Conservation (phyloP, 1,284 basidiomycete species). For the Malassezia brasiliensis region DNA sequence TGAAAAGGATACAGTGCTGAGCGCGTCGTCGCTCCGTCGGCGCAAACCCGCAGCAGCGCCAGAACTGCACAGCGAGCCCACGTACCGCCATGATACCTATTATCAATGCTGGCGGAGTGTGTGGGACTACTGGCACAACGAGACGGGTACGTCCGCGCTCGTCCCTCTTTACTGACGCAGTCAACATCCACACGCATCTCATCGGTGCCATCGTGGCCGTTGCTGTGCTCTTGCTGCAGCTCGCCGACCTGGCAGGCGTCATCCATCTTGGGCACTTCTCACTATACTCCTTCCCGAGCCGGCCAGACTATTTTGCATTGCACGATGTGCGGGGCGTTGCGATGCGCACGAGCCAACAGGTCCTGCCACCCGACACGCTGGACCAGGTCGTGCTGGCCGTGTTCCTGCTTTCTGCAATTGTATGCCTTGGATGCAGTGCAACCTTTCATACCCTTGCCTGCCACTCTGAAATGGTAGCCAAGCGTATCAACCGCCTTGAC, state of each 20-base stretch:
- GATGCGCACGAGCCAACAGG: not conserved
- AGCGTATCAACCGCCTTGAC: constrained; percentile 33
- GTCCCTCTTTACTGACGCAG: constrained; percentile 49
- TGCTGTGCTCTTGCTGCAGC: constrained; percentile 50
- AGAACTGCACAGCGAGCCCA: constrained; percentile 17
- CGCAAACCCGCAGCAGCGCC: not conserved
- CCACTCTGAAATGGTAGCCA: constrained; percentile 59
- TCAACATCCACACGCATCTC: constrained; percentile 82
- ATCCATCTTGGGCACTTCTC: constrained; percentile 11
- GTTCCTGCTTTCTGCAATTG: constrained; percentile 64
- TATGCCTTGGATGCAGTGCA: constrained; percentile 66
- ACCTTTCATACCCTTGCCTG: constrained; percentile 67
- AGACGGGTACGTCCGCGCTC: constrained; percentile 28
- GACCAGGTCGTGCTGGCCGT: constrained; percentile 61
- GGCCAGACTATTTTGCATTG: not conserved
- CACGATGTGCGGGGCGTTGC: not conserved
- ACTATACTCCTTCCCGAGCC: not conserved
- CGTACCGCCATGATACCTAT: constrained; percentile 34
- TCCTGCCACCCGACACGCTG: constrained; percentile 53
- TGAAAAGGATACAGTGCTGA: not conserved
- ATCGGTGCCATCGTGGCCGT: constrained; percentile 64
- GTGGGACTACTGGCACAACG: constrained; percentile 47
- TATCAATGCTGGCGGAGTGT: constrained; percentile 41
- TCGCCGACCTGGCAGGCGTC: constrained; percentile 22
- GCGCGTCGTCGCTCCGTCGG: not conserved